Conservation (phyloP, 192 early-diverging fungal genomes). For the Backusella psychrophila region DNA sequence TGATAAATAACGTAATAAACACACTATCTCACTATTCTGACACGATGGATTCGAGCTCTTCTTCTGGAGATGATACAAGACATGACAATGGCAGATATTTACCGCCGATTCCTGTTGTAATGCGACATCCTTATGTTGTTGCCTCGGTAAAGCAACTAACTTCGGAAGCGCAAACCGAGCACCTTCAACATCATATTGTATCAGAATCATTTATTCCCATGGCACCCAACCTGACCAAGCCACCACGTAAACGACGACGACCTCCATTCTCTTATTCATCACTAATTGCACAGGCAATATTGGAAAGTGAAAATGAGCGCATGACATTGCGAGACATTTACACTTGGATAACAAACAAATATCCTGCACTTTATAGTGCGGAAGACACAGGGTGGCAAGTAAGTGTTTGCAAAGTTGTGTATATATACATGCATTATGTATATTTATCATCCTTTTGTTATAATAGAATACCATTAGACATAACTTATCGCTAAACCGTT, state of each 20-base stretch:
- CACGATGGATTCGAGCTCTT: neutral
- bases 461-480: constrained; percentile 87
- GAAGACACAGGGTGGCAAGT: constrained; percentile 83
- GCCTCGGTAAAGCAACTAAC: constrained; percentile 27
- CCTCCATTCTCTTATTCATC: constrained; percentile 85
- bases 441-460: neutral
- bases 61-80: neutral
- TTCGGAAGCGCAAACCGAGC: constrained; percentile 22
- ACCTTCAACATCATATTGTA: constrained; percentile 31
- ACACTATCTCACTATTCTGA: neutral
- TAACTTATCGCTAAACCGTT: constrained; percentile 85
- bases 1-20: neutral
- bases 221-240: constrained; percentile 22
- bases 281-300: constrained; percentile 81
- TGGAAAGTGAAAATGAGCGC: constrained; percentile 49
- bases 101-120: constrained; percentile 32
- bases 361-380: constrained; percentile 72
- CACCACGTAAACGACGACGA: constrained; percentile 26
- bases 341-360: constrained; percentile 70
- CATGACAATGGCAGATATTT: neutral
- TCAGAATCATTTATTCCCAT: constrained; percentile 40
- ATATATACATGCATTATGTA: neutral
- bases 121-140: constrained; percentile 27
- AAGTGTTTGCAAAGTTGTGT: neutral
- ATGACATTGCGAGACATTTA: constrained; percentile 90